Base-by-base conservation (phyloP, 176 grass and related monocot species). In the Thalia dealbata region DNA sequence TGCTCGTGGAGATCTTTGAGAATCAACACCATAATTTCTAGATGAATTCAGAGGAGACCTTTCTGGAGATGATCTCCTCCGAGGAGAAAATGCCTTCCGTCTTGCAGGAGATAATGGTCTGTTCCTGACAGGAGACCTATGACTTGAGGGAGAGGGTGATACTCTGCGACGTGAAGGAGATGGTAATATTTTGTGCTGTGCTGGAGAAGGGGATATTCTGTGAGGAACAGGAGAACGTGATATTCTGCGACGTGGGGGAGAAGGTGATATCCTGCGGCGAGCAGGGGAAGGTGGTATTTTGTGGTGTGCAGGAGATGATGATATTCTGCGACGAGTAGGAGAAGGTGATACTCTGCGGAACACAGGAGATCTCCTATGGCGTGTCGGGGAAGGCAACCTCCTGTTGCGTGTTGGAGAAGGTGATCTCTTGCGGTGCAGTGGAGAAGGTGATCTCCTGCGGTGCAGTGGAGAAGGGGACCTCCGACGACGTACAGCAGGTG, bases 141-240 rank as follows among this genome's bases (percentile, higher is more conserved):
- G 81, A 45, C n/a, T 24, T 68, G 23, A 10, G 7, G 91, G 88
- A 80, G 88, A 91, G 58, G 81, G 78, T 76, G 91, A 81, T 76
- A 80, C 83, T 77, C 84, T 84, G 26, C 23, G 73, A 13, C 42
- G 71, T 71, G 78, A 12, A 16, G 11, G 62, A 64, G 62, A 64
- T 7, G 62, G 61, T 64, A 24, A 62, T 62, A 1, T 62, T 62
- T 3, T 62, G 23, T 5, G 60, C 2, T 10, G 60, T 35, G 64
- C 0, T 13, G 19, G 38, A 18, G 27, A 52, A 30, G 50, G 70
- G 18, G 50, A 72, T 72, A 3, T 72, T 25, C 70, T 43, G 18
- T 16, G 48, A 19, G 1, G 48, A 3, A 48, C 14, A 0, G 50
- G 50, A 54, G 45, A 52, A 72, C 46, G 70, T 32, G 15, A 72